These are phyloP conservation scores for Botryotinia convoluta DNA, from an alignment of 2,329 filamentous ascomycete genomes.

Conservation along the genomic window DNA sequence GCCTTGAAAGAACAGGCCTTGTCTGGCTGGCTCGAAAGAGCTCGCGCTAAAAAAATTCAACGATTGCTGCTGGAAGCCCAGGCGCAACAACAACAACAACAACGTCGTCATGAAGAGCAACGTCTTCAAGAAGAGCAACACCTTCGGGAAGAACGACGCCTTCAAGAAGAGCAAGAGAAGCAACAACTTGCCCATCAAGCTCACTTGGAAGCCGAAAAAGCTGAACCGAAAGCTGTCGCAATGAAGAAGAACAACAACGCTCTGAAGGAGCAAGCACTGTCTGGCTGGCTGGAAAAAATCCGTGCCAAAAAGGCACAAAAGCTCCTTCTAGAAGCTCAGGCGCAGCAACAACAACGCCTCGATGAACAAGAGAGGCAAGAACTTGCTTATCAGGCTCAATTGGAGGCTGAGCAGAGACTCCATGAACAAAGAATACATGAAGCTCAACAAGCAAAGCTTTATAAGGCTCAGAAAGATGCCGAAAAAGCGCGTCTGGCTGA, in stretches of 20 bases:
- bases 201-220: slow-evolving; percentile 27
- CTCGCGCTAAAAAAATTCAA: slow-evolving; percentile 26
- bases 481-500: slow-evolving; percentile 8
- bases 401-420: not conserved
- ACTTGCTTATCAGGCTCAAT: not conserved
- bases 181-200: not conserved
- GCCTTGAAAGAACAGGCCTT: slow-evolving; percentile 53
- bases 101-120: not conserved
- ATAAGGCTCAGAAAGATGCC: not conserved
- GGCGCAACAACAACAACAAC: not conserved
- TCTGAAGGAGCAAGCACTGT: not conserved
- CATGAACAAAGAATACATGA: not conserved
- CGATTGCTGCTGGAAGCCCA: not conserved
- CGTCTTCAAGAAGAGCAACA: not conserved
- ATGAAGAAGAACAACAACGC: not conserved
- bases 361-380: not conserved
- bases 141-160: not conserved
- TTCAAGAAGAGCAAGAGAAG: not conserved
- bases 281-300: not conserved
- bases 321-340: not conserved
- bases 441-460: not conserved
- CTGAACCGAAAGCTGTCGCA: slow-evolving; percentile 41
- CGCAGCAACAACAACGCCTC: not conserved
- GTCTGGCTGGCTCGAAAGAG: slow-evolving; percentile 47
- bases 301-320: not conserved